Conservation (phyloP, 495 filamentous ascomycete genomes). For the Amphirosellinia nigrospora region DNA sequence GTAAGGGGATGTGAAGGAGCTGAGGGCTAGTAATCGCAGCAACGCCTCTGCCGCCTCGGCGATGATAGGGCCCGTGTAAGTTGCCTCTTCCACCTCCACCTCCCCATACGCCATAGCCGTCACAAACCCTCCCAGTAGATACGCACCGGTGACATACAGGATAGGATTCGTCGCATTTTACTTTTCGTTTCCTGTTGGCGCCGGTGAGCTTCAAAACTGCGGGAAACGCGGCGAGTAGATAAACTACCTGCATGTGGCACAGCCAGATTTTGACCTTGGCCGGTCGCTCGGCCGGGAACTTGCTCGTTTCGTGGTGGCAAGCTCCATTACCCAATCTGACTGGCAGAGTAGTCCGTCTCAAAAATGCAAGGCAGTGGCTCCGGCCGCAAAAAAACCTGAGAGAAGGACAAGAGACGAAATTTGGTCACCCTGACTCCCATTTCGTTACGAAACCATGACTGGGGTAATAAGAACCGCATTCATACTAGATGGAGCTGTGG, state of each 20-base stretch:
- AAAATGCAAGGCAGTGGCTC: neutral
- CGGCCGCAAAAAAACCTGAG: neutral
- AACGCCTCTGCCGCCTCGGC: neutral
- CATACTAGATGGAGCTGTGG: neutral
- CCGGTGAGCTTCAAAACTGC: neutral
- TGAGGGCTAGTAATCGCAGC: neutral
- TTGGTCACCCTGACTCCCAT: neutral
- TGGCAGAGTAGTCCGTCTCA: neutral
- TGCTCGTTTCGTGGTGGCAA: neutral
- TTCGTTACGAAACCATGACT: neutral
- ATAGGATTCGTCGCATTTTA: neutral
- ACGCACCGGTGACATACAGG: neutral
- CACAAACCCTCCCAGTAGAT: neutral
- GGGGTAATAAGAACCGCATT: neutral
- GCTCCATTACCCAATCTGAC: neutral
- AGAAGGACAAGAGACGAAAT: neutral
- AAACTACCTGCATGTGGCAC: neutral
- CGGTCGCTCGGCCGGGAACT: neutral
- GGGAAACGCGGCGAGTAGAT: neutral
- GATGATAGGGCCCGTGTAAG: neutral
- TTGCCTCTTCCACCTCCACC: neutral
- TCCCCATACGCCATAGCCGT: conserved; percentile 2
- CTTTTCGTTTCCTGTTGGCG: neutral
- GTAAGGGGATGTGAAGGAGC: neutral
- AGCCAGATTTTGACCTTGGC: conserved; percentile 3